A percentile compares a stretch with the other conserved stretches of the same genome.
Conservation (phyloP, 495 filamentous ascomycete species). For the Bombardia bombarda region DNA sequence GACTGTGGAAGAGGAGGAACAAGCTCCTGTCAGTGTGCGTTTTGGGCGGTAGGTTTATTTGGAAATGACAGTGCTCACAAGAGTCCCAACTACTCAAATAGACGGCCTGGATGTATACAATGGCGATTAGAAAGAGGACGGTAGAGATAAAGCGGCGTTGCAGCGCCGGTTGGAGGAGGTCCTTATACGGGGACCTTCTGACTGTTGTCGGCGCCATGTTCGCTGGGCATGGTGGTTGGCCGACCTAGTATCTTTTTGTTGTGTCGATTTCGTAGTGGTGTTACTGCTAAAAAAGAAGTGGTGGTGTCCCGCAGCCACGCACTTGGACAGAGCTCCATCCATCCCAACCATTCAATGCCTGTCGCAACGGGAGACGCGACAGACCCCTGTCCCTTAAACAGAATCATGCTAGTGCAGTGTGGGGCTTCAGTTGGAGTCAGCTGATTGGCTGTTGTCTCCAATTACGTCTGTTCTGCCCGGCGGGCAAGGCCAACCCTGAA, state of each 20-base stretch:
- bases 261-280: conserved; percentile 2
- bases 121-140: conserved; percentile 51
- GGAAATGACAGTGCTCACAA: too few relatives aligned
- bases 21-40: conserved; percentile 4
- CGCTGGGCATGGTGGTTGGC: conserved; percentile 25
- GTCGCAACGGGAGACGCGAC: conserved; percentile 8
- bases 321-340: too few relatives aligned
- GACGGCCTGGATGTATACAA: conserved; percentile 71
- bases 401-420: too few relatives aligned
- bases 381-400: too few relatives aligned
- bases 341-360: not conserved
- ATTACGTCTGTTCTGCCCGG: not conserved
- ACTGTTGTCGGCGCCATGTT: conserved; percentile 34
- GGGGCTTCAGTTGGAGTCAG: not conserved
- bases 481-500: conserved; percentile 1
- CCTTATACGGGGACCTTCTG: conserved; percentile 57
- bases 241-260: not conserved
- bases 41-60: conserved; percentile 14
- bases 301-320: not conserved
- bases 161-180: conserved; percentile 81
- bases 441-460: conserved; percentile 3
- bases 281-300: conserved; percentile 7
- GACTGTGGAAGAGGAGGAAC: conserved; percentile 50
- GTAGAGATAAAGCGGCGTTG: conserved; percentile 80
- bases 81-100: conserved; percentile 62